These are phyloP conservation scores for Austroboletus eburneus DNA, from an alignment of 768 basidiomycete genomes.

Conservation along the genomic window DNA sequence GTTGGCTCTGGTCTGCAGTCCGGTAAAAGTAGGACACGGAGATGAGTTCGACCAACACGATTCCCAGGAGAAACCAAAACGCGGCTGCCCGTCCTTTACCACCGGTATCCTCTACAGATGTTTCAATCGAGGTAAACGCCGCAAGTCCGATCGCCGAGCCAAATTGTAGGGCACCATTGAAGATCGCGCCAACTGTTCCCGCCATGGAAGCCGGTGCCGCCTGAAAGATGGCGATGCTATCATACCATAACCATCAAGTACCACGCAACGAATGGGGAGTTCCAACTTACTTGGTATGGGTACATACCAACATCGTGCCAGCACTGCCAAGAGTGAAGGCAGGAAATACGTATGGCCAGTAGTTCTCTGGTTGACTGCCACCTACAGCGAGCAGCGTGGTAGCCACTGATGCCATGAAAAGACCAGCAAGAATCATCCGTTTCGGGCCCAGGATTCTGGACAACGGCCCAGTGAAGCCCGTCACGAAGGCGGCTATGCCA, in stretches of 20 bases:
- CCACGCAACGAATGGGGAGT: neutral
- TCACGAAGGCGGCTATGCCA: conserved; percentile 35
- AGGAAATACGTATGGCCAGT: conserved; percentile 48
- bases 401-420: conserved; percentile 34
- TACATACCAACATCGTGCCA: conserved; percentile 43
- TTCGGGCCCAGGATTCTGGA: conserved; percentile 38
- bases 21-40: conserved; percentile 35
- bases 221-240: conserved; percentile 49
- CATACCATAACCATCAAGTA: neutral
- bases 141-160: conserved; percentile 50
- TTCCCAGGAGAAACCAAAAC: conserved; percentile 41
- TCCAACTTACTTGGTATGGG: conserved; percentile 44
- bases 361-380: conserved; percentile 36
- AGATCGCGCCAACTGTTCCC: conserved; percentile 53
- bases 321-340: conserved; percentile 46
- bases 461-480: conserved; percentile 37
- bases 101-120: conserved; percentile 35
- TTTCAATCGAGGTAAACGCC: conserved; percentile 45
- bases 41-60: conserved; percentile 32
- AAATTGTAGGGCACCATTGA: conserved; percentile 50
- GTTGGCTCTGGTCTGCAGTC: conserved; percentile 10
- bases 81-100: conserved; percentile 42
- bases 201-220: conserved; percentile 45
- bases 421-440: conserved; percentile 43
- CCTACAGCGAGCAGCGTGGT: conserved; percentile 42